Evolutionary conservation across 1,284 basidiomycete genomes (phyloP), one percentile per base, ranked within the genome.

Genomic region (Trichosporon coremiiforme): DNA sequence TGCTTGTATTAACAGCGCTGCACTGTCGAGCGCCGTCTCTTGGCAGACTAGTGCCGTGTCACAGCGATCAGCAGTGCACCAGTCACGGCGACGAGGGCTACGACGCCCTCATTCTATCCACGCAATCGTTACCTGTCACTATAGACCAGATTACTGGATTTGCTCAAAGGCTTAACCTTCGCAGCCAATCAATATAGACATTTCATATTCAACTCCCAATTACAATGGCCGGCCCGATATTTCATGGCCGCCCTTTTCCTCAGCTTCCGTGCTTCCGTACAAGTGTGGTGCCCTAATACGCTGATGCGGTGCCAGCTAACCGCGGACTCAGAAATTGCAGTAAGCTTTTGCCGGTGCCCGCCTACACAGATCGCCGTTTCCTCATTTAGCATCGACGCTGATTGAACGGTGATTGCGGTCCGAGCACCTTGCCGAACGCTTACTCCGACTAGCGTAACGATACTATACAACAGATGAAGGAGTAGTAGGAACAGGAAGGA

Each of bases 161-260:
- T 4, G 45, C 45, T 22, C 47, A 33, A 33, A 33, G n/a, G n/a
- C n/a, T n/a, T 33, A 3, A 33, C 33, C 6, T 31, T 29, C 17
- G 13, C 55, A 57, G 15, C 55, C 55, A 57, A 57, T 57, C n/a
- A n/a, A n/a, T n/a, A n/a, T n/a, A 13, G 55, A 13, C 55, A 31
- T 57, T 57, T 29, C 29, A 57, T 57, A 29, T 17, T 31, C 55
- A 57, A 0, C 25, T 57, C 55, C 55, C n/a, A 57, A 57, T 31
- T 29, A 29, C 29, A 31, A 31, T n/a, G 22, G n/a, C 8, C 15
- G 13, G 25, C 6, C 15, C 2, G 4, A 10, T 4, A 57, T 31
- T 57, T 12, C 22, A 17, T 15, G 29, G 7, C 53, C 17, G 29
- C 22, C 17, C 20, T 15, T 29, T 10, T 55, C 20, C 53, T 29